Evolutionary conservation across 805 yeast species (phyloP), one percentile per base, ranked within the genome.

Genomic region (Nakazawaea wyomingensis): DNA sequence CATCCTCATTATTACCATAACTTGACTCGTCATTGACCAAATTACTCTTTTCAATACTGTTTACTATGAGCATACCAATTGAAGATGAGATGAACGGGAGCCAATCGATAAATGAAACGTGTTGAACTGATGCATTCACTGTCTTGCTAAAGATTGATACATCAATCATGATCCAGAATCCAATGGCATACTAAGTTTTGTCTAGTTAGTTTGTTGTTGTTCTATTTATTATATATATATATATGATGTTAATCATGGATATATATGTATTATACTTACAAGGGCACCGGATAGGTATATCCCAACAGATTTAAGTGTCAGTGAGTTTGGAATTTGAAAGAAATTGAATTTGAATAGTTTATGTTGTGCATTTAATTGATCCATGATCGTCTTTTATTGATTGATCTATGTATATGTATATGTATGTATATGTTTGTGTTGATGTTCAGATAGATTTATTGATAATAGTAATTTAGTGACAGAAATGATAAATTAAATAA

Each of bases 31-130:
- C 66, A 52, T 56, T 55, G 53, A 72, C 72, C 69, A 80, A 68
- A 42, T 78, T 76, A 32, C 79, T 66, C 58, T 83, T 83, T 52
- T 83, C 90, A 33, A 84, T 81, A 24, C 83, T 73, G 52, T 82
- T 84, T 49, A 84, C 79, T 44, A 89, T 81, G 34, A 90, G 66
- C 87, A 90, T 90, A 2, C 99, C 99, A 28, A 89, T 61, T 0
- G 95, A 78, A 5, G 95, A 82, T 52, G 96, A 85, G 22, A 91
- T 74, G 50, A 85, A 80, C 4, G 99, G 99, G 40, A 93, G 78
- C 99, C 99, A 91, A 65, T 91, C 99, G 32, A 87, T 82, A 57
- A 91, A 86, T 4, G 91, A 80, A 22, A 93, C 87, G 59, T 91
- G 97, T 5, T 89, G 87, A 34, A 71, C 69, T 0, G 96, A 83